A percentile compares a stretch with the other conserved stretches of the same genome.
phyloP scores from a whole-genome alignment of 805 yeast species.

The Candida odintsovae region DNA sequence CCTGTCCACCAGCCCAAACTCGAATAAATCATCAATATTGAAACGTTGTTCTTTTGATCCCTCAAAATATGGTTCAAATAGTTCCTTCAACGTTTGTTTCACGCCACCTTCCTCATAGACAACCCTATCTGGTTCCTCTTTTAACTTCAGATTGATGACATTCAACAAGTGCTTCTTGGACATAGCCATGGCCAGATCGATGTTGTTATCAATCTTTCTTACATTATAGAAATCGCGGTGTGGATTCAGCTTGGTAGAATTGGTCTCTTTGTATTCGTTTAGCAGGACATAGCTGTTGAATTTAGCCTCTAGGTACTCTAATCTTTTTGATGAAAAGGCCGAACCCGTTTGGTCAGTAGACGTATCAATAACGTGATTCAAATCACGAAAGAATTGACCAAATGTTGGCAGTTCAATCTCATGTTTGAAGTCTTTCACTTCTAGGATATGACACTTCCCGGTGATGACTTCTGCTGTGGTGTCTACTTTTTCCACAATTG shows the following conservation, averaged over 20 bases:
- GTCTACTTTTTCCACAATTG: not conserved
- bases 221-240: constrained; percentile 39
- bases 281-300: constrained; percentile 31
- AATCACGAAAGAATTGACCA: constrained; percentile 26
- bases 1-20: constrained; percentile 23
- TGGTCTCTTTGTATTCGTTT: constrained; percentile 29
- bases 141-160: constrained; percentile 32
- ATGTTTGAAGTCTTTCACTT: constrained; percentile 16
- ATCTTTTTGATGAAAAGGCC: constrained; percentile 21
- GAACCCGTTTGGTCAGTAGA: constrained; percentile 10
- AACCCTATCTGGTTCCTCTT: constrained; percentile 29
- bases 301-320: constrained; percentile 27
- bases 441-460: constrained; percentile 18
- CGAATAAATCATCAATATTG: constrained; percentile 25
- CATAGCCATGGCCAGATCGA: constrained; percentile 97
- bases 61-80: constrained; percentile 24
- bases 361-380: constrained; percentile 19
- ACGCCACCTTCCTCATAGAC: constrained; percentile 26
- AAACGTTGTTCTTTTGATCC: constrained; percentile 24
- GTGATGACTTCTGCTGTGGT: not conserved
- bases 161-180: constrained; percentile 76
- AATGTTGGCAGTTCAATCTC: constrained; percentile 23
- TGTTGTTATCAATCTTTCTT: constrained; percentile 64
- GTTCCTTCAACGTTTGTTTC: constrained; percentile 18
- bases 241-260: constrained; percentile 32